phyloP scores from a whole-genome alignment of 495 filamentous ascomycete species.

The Penicillium ucsense region DNA sequence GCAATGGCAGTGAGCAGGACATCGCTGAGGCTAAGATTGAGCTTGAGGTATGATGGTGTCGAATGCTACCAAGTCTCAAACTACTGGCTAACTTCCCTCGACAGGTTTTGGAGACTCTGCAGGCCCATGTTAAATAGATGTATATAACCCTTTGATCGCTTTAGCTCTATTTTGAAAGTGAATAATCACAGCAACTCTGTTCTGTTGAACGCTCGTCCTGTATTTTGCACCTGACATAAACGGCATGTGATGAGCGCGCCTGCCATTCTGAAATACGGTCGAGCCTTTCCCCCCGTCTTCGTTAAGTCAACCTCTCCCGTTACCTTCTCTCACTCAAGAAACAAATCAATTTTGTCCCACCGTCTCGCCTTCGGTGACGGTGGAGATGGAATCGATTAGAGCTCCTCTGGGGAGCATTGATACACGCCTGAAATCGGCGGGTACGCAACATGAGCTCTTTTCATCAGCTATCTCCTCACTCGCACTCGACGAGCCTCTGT shows the following conservation, averaged over 20 bases:
- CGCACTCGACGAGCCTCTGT: conserved; percentile 2
- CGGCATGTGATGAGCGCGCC: neutral
- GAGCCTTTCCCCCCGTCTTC: neutral
- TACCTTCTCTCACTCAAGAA: neutral
- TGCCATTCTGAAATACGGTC: neutral
- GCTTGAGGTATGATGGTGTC: conserved; percentile 62
- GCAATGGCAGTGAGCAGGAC: conserved; percentile 91
- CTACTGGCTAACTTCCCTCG: conserved; percentile 9
- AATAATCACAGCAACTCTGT: conserved; percentile 37
- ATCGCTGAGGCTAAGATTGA: conserved; percentile 98
- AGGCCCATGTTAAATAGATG: conserved; percentile 64
- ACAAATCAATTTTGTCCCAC: neutral
- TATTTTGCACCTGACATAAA: conserved; percentile 8
- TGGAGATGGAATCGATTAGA: conserved; percentile 13
- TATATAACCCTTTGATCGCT: conserved; percentile 35
- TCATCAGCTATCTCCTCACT: conserved; percentile 3
- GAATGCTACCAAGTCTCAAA: neutral
- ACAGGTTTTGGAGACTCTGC: conserved; percentile 65
- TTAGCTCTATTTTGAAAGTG: conserved; percentile 23
- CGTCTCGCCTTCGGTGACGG: neutral
- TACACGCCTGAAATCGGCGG: conserved; percentile 13
- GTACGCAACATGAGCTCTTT: neutral
- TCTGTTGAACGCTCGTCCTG: conserved; percentile 11
- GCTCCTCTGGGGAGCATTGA: conserved; percentile 13
- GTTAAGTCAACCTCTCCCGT: neutral